Conservation (phyloP, 2,329 filamentous ascomycete genomes). For the Colletotrichum sp. region DNA sequence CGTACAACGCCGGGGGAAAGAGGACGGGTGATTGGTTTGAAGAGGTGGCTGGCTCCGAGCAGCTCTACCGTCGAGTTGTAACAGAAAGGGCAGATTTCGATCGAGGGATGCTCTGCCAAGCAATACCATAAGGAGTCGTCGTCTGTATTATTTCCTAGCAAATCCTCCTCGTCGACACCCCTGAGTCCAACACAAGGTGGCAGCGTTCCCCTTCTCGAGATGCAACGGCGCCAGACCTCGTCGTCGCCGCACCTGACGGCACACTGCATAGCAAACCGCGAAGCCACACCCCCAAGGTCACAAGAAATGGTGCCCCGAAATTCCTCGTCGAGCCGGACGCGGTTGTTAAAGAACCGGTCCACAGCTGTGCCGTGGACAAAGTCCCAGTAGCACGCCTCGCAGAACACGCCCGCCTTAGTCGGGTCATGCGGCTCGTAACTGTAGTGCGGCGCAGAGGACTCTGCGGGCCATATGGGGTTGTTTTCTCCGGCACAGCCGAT, state of each 20-base stretch:
- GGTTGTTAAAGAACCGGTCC: neutral
- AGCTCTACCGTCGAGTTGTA: neutral
- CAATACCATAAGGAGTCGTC: neutral
- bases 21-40: neutral
- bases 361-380: neutral
- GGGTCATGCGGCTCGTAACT: neutral
- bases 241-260: neutral
- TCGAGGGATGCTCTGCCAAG: neutral
- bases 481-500: neutral
- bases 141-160: neutral
- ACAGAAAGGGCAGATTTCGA: neutral
- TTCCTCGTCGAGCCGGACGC: neutral
- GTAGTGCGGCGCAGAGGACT: neutral
- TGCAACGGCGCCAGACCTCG: neutral
- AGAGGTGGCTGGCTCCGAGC: neutral
- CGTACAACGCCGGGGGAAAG: neutral
- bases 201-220: neutral
- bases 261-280: neutral
- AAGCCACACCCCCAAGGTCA: neutral
- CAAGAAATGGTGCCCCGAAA: neutral
- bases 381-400: neutral
- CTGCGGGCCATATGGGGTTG: neutral
- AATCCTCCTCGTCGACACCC: neutral
- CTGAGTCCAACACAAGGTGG: neutral
- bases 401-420: neutral